Percentiles rank a stretch among this genome's conserved stretches.
Evolutionary conservation across 495 filamentous ascomycete species (phyloP).

Genomic region (Penicillium waksmanii): DNA sequence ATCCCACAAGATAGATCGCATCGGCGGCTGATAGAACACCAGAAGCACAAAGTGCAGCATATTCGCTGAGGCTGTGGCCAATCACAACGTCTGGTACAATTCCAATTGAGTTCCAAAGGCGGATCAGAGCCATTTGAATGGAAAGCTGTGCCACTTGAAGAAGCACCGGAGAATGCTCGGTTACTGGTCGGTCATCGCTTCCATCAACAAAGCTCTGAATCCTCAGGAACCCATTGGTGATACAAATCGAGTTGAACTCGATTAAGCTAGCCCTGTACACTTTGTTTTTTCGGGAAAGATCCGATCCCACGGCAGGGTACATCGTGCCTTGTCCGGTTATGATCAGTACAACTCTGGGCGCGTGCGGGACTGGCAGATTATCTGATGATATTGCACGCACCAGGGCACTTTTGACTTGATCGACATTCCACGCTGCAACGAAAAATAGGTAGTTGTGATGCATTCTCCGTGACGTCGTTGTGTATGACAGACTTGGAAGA

Average conservation of each 20-base stretch:
- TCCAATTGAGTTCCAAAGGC: slow-evolving; percentile 21
- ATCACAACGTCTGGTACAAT: slow-evolving; percentile 28
- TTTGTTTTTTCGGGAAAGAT: slow-evolving; percentile 22
- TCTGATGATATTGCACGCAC: slow-evolving; percentile 18
- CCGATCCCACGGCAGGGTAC: slow-evolving; percentile 36
- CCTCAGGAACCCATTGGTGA: background rate
- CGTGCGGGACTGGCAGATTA: slow-evolving; percentile 26
- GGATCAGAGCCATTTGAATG: slow-evolving; percentile 32
- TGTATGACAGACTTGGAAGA: slow-evolving; percentile 60
- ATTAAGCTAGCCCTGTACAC: background rate
- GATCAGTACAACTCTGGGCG: slow-evolving; percentile 53
- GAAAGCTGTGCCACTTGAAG: background rate
- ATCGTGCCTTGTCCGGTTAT: slow-evolving; percentile 73
- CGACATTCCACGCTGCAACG: slow-evolving; percentile 6
- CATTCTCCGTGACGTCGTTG: slow-evolving; percentile 69
- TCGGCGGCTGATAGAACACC: slow-evolving; percentile 77
- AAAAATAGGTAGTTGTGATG: slow-evolving; percentile 61
- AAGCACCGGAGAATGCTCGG: background rate
- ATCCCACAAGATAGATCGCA: slow-evolving; percentile 72
- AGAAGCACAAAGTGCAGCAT: slow-evolving; percentile 76
- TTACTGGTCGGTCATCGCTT: background rate
- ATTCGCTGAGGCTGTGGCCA: slow-evolving; percentile 66
- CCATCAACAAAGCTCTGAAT: slow-evolving; percentile 13
- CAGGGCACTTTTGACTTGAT: background rate
- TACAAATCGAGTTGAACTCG: background rate